Evolutionary conservation across 805 yeast species (phyloP).

Genomic region (Saturnispora diversa): DNA sequence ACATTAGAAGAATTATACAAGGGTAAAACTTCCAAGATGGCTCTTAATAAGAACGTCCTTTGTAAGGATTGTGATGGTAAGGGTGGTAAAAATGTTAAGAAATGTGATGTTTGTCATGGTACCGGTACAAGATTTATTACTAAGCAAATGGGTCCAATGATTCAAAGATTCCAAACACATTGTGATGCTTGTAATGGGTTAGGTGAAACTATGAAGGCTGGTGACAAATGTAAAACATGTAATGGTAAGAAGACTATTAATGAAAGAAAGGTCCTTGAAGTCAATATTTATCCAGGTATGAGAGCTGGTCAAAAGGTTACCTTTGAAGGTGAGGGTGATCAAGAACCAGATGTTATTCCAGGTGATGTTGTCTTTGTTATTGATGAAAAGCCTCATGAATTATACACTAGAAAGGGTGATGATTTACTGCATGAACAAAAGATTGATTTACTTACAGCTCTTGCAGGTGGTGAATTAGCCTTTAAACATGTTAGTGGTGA

Average conservation of each 20-base stretch:
- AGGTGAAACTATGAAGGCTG: slow-evolving; percentile 80
- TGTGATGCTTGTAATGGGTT: slow-evolving; percentile 91
- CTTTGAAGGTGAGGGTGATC: slow-evolving; percentile 95
- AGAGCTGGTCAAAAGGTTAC: slow-evolving; percentile 84
- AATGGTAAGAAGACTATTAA: slow-evolving; percentile 77
- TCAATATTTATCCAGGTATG: slow-evolving; percentile 96
- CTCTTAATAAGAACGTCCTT: slow-evolving; percentile 82
- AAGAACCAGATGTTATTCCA: slow-evolving; percentile 87
- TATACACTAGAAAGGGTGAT: slow-evolving; percentile 81
- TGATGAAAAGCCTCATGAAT: slow-evolving; percentile 80
- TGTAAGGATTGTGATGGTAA: slow-evolving; percentile 88
- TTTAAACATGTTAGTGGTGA: slow-evolving; percentile 90
- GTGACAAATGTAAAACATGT: slow-evolving; percentile 84
- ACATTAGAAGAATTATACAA: slow-evolving; percentile 88
- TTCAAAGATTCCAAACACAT: slow-evolving; percentile 92
- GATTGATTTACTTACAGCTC: slow-evolving; percentile 86
- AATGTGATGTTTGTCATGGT: slow-evolving; percentile 85
- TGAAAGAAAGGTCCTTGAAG: slow-evolving; percentile 91
- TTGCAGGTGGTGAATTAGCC: slow-evolving; percentile 91
- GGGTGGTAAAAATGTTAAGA: slow-evolving; percentile 92
- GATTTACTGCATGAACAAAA: slow-evolving; percentile 81
- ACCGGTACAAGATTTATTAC: slow-evolving; percentile 85
- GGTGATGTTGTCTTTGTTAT: slow-evolving; percentile 94
- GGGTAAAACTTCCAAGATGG: slow-evolving; percentile 91
- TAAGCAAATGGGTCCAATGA: slow-evolving; percentile 99